Conservation (phyloP, 768 basidiomycete species). For the Termitomyces sp. region DNA sequence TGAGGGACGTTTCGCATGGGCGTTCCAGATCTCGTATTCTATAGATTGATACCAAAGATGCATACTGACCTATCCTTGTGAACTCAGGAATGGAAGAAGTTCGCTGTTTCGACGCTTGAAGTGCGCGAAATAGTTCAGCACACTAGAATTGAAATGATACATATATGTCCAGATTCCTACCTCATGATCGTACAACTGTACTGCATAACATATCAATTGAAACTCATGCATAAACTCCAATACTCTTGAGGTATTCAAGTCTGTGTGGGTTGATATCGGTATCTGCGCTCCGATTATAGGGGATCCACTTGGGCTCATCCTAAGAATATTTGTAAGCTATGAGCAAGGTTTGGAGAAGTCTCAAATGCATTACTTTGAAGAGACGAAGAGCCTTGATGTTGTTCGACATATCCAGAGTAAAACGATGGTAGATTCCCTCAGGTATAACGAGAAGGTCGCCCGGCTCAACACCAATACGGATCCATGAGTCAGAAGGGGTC, state of each 20-base stretch:
- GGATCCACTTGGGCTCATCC: constrained; percentile 92
- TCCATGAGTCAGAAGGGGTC: constrained; percentile 66
- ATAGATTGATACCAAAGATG: not conserved
- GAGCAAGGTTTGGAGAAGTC: not conserved
- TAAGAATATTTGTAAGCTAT: constrained; percentile 21
- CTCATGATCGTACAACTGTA: constrained; percentile 3
- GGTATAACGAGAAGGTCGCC: constrained; percentile 88
- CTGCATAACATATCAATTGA: not conserved
- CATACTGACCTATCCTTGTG: not conserved
- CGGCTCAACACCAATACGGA: constrained; percentile 66
- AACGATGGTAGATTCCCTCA: constrained; percentile 91
- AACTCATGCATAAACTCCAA: constrained; percentile 35
- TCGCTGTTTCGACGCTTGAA: not conserved
- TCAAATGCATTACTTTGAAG: constrained; percentile 57
- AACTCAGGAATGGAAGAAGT: not conserved
- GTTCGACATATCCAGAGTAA: constrained; percentile 78
- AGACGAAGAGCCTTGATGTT: constrained; percentile 72
- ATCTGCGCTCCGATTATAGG: constrained; percentile 55
- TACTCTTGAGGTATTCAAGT: constrained; percentile 49
- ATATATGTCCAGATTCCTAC: not conserved
- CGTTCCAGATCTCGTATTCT: constrained; percentile 15
- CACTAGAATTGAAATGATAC: not conserved
- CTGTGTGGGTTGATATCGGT: constrained; percentile 66
- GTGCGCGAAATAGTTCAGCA: not conserved
- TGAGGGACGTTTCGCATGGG: constrained; percentile 19